These are phyloP conservation scores for Boletellus sp. DNA, from an alignment of 1,284 basidiomycete genomes.

Conservation along the genomic window DNA sequence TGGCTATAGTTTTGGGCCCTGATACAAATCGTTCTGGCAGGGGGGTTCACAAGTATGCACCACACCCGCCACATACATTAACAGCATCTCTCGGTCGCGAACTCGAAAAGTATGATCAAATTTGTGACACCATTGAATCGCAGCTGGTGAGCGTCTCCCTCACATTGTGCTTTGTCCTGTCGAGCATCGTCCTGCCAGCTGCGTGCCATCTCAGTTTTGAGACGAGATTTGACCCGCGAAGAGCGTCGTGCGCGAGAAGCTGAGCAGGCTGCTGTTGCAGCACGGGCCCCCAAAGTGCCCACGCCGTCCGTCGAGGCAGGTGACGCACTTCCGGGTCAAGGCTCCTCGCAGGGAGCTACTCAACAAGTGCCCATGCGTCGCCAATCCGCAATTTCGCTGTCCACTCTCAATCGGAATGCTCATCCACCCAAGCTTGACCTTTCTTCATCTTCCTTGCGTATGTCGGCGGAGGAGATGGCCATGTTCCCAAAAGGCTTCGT, in stretches of 20 bases:
- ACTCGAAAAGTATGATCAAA: slow-evolving; percentile 70
- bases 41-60: slow-evolving; percentile 53
- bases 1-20: neutral
- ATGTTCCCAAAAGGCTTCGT: slow-evolving; percentile 51
- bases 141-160: slow-evolving; percentile 49
- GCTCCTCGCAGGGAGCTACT: slow-evolving; percentile 31
- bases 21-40: slow-evolving; percentile 29
- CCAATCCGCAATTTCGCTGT: slow-evolving; percentile 70
- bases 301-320: slow-evolving; percentile 31
- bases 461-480: slow-evolving; percentile 57
- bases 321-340: slow-evolving; percentile 21
- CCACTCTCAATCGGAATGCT: slow-evolving; percentile 65
- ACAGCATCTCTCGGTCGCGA: slow-evolving; percentile 63
- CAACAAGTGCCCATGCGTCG: slow-evolving; percentile 42
- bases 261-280: slow-evolving; percentile 40
- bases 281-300: slow-evolving; percentile 27
- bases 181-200: slow-evolving; percentile 38
- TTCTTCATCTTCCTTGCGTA: slow-evolving; percentile 58
- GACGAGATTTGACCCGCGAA: slow-evolving; percentile 62
- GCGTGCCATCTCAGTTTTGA: slow-evolving; percentile 64
- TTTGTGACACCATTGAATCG: slow-evolving; percentile 71
- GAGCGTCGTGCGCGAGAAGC: slow-evolving; percentile 50
- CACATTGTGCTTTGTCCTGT: neutral
- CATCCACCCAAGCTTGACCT: slow-evolving; percentile 72
- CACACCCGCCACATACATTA: slow-evolving; percentile 60